phyloP scores from a whole-genome alignment of 345 rosid species.

The Garcia nutans region DNA sequence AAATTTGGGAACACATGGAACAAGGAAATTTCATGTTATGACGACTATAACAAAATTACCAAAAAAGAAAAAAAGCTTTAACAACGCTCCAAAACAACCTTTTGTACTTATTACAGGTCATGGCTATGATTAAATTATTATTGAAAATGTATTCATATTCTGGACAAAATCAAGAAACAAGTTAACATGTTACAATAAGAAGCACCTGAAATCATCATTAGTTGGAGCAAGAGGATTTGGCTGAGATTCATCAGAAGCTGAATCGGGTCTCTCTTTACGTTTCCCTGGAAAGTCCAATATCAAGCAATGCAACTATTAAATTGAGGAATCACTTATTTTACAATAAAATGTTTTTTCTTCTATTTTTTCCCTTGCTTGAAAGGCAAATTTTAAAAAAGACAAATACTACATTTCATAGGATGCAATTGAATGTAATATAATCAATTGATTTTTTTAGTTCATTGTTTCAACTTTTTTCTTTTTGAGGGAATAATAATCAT shows the following conservation, averaged over 20 bases:
- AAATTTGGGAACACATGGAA: not conserved
- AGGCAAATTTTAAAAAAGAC: not conserved
- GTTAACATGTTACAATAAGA: not conserved
- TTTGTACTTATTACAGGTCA: not conserved
- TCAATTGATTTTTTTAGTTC: no score
- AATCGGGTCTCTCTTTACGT: conserved; percentile 67
- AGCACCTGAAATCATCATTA: conserved; percentile 71
- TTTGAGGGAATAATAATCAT: no score
- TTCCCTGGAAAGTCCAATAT: conserved; percentile 49
- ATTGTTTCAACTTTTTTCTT: no score
- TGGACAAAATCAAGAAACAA: not conserved
- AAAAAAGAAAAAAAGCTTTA: not conserved
- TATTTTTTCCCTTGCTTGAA: not conserved
- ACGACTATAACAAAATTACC: not conserved
- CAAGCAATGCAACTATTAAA: not conserved
- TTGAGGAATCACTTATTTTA: not conserved
- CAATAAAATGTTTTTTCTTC: not conserved
- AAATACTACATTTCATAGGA: no score
- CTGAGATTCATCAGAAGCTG: conserved; percentile 44
- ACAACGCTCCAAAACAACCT: no score
- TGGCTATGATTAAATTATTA: not conserved
- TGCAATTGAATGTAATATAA: no score
- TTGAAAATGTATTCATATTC: not conserved
- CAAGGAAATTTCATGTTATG: not conserved
- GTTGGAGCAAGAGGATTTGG: conserved; percentile 56